Conservation (phyloP, 129 eudicot species). For the Saussurea involucrata region DNA sequence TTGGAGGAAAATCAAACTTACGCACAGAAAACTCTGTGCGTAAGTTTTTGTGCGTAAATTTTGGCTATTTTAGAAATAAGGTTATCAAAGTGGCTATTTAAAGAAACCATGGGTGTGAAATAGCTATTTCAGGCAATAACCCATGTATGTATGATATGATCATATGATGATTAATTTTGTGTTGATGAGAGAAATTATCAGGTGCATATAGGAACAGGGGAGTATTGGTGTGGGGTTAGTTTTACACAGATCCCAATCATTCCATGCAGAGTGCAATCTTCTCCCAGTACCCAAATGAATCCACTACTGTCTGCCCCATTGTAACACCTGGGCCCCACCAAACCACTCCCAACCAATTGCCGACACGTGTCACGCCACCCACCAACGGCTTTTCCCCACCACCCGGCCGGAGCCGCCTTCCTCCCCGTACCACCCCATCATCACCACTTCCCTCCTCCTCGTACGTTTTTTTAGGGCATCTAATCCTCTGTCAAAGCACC, state of each 20-base stretch:
- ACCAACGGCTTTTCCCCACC: neutral
- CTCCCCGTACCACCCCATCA: neutral
- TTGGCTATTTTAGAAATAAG: no score
- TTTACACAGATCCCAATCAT: conserved; percentile 35
- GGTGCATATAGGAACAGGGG: neutral
- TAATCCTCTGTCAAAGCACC: conserved; percentile 27
- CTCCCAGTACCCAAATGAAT: conserved; percentile 29
- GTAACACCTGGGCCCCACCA: conserved; percentile 17
- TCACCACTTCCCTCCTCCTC: conserved; percentile 3
- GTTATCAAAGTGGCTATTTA: no score
- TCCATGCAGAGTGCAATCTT: conserved; percentile 39
- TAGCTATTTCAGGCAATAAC: no score
- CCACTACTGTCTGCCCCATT: conserved; percentile 37
- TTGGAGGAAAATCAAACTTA: no score
- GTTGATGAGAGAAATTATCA: neutral
- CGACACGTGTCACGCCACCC: conserved; percentile 22
- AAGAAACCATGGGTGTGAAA: no score
- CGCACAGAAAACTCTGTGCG: no score
- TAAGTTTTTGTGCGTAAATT: no score
- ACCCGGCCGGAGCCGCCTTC: conserved; percentile 27
- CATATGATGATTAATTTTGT: neutral
- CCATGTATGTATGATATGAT: no score
- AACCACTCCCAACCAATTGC: neutral
- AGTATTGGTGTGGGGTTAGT: conserved; percentile 12
- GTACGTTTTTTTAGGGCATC: conserved; percentile 21